Conservation (phyloP, 2,329 filamentous ascomycete genomes). For the Decorospora gaudefroyi region DNA sequence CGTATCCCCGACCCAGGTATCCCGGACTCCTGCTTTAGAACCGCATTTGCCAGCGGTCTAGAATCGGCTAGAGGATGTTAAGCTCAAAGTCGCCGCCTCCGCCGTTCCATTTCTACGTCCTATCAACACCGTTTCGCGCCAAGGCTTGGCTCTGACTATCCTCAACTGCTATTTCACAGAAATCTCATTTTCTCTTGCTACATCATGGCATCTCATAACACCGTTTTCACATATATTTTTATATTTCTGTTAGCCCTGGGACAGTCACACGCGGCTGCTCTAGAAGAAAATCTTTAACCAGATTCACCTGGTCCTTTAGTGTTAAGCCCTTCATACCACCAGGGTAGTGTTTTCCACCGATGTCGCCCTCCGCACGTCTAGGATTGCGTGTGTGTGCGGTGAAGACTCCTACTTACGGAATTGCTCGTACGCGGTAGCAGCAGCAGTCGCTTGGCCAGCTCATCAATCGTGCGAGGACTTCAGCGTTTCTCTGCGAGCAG, state of each 20-base stretch:
- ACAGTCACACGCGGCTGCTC: slow-evolving; percentile 13
- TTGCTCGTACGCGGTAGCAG: no score
- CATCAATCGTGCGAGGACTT: no score
- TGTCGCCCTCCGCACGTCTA: slow-evolving; percentile 17
- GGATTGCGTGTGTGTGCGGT: slow-evolving; percentile 18
- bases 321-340: slow-evolving; percentile 15
- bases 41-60: not conserved
- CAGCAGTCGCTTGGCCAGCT: no score
- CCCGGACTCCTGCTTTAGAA: not conserved
- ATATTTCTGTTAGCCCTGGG: slow-evolving; percentile 12
- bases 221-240: no score
- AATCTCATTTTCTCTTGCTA: no score
- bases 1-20: no score
- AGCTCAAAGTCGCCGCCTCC: not conserved
- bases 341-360: slow-evolving; percentile 13
- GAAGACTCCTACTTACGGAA: slow-evolving; percentile 18
- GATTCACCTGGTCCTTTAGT: slow-evolving; percentile 20
- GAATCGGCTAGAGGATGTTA: not conserved
- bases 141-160: no score
- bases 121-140: no score
- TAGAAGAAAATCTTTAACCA: slow-evolving; percentile 14
- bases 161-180: no score
- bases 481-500: no score
- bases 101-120: not conserved
- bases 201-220: no score